A percentile compares a stretch with the other conserved stretches of the same genome.
Evolutionary conservation across 305 asterid genomes (phyloP).

Genomic region (Fraxinus dipetala): DNA sequence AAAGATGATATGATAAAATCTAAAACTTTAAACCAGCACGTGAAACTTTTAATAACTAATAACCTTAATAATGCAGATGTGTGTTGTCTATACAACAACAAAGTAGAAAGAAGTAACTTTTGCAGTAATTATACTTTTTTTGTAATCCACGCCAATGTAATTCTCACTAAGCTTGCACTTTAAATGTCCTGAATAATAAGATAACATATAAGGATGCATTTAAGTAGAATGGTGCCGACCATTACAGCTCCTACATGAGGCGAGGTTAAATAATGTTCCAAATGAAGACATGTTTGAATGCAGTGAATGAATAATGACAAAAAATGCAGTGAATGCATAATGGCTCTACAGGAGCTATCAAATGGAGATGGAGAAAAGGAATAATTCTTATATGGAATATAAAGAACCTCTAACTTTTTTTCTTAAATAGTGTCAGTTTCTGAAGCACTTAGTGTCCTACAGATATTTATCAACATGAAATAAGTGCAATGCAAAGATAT

Average conservation of each 20-base stretch:
- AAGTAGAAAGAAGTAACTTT: conserved; percentile 1
- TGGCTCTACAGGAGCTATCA: conserved; percentile 8
- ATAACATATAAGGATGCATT: not conserved
- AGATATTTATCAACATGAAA: conserved; percentile 1
- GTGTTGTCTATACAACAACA: not conserved
- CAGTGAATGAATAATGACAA: not conserved
- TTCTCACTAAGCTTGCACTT: conserved; percentile 10
- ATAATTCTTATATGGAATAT: not conserved
- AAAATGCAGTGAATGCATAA: not conserved
- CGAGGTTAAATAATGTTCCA: conserved; percentile 5
- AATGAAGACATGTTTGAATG: not conserved
- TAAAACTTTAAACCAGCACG: conserved; percentile 5
- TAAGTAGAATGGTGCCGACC: conserved; percentile 2
- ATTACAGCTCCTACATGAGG: conserved; percentile 1
- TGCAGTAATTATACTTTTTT: not conserved
- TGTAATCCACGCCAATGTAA: conserved; percentile 1
- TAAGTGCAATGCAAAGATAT: not conserved
- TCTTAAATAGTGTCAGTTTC: not conserved
- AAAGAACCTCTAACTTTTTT: not conserved
- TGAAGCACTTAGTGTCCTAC: not conserved
- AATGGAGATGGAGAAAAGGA: not conserved
- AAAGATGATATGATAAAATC: conserved; percentile 3
- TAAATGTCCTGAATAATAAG: not conserved
- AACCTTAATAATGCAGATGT: not conserved
- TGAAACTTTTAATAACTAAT: conserved; percentile 8